Evolutionary conservation across 2,329 filamentous ascomycete species (phyloP), one percentile per base, ranked within the genome.

Genomic region (Pseudogymnoascus sp.): DNA sequence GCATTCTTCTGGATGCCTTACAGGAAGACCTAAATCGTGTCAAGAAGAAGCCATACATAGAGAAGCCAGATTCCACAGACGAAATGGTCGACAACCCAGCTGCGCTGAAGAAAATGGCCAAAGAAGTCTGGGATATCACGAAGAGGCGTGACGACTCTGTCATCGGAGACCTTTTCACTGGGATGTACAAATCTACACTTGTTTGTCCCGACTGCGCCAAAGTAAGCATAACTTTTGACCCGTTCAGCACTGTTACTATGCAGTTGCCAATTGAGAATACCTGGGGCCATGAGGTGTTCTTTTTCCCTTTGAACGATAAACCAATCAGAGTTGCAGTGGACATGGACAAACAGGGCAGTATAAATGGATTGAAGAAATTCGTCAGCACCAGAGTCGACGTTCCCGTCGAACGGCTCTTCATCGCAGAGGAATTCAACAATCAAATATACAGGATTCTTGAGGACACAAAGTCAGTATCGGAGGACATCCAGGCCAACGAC

Each of bases 211-310:
- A 83, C 6, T 99, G 94, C 74, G 83, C 88, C 68, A 99, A 97
- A 77, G 89, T 97, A 75, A 97, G 92, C 82, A 96, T 99, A 69
- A 97, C 94, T 0, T 99, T 99, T 71, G 94, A 99, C 73, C 94
- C 94, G 0, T 99, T 96, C 80, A 97, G 92, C 74, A 94, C 95
- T 67, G 78, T 99, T 64, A 97, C 94, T 0, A 79, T 99, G 23
- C 94, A 95, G 63, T 79, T 99, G 35, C 94, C 94, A 0, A 85
- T 96, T 62, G 89, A 94, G 73, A 92, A 88, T 66, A 82, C 91
- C 49, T 96, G 91, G 89, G 81, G 79, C 63, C 88, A 88, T 66
- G 80, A 82, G 1, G 79, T 97, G 67, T 87, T 84, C 62, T 97
- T 89, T 72, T 88, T 90, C 64, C 92, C 92, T 2, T 77, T 94